Conservation (phyloP, 169 alveolate genomes). For the Cryptosporidium felis region DNA sequence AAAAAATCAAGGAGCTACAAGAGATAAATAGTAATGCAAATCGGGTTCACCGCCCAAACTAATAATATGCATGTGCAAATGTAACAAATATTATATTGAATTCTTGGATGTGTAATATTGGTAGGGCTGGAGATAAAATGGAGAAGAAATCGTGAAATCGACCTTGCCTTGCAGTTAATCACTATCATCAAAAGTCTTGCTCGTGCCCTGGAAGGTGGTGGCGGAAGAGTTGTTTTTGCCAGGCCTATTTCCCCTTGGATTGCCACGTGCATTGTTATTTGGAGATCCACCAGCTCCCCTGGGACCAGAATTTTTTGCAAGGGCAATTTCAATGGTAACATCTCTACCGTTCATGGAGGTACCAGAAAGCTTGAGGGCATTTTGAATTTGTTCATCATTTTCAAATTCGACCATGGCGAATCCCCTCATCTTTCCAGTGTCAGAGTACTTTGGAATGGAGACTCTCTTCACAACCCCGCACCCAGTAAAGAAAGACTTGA, state of each 20-base stretch:
- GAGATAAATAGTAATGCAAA: no score
- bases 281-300: neutral
- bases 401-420: conserved; percentile 69
- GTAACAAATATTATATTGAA: no score
- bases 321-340: conserved; percentile 56
- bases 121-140: no score
- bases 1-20: no score
- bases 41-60: no score
- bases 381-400: conserved; percentile 67
- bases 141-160: no score
- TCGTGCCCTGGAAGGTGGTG: conserved; percentile 61
- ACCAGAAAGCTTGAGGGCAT: conserved; percentile 52
- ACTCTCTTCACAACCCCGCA: conserved; percentile 60
- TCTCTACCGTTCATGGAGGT: conserved; percentile 67
- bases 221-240: neutral
- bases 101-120: no score
- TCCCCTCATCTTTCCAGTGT: conserved; percentile 69
- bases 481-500: conserved; percentile 44
- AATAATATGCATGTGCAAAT: no score
- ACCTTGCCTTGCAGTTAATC: no score
- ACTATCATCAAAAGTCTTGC: conserved; percentile 61
- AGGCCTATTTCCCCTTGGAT: neutral
- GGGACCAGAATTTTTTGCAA: conserved; percentile 17
- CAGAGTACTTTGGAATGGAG: conserved; percentile 65
- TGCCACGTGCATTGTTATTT: conserved; percentile 1